These are phyloP conservation scores for Trichophyton mentagrophytes DNA, from an alignment of 2,329 filamentous ascomycete genomes.

Conservation along the genomic window DNA sequence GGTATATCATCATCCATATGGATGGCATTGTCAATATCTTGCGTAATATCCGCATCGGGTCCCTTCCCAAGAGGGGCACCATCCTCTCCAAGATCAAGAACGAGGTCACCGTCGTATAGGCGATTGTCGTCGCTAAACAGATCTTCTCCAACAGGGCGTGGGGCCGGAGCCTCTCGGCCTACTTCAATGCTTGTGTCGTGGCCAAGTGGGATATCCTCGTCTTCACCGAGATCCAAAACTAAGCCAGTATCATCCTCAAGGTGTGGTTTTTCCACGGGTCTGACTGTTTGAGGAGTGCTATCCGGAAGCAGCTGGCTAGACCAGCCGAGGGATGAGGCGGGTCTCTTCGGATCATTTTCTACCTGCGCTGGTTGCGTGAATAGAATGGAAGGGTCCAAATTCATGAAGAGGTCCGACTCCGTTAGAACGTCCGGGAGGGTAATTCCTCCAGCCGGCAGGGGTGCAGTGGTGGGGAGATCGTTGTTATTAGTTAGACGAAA, in stretches of 20 bases:
- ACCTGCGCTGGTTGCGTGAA: conserved; percentile 55
- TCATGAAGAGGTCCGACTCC: conserved; percentile 80
- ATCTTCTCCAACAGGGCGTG: conserved; percentile 46
- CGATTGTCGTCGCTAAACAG: conserved; percentile 49
- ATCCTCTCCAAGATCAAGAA: conserved; percentile 39
- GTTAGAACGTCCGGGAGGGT: conserved; percentile 87
- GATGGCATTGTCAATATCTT: conserved; percentile 48
- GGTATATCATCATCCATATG: conserved; percentile 44
- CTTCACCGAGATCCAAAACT: conserved; percentile 56
- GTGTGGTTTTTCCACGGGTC: conserved; percentile 38
- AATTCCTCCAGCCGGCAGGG: conserved; percentile 68
- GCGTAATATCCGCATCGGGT: conserved; percentile 26
- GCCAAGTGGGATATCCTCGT: conserved; percentile 55
- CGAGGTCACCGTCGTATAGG: conserved; percentile 40
- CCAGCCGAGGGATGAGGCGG: conserved; percentile 37
- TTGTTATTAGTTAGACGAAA: conserved; percentile 92
- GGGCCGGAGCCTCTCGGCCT: conserved; percentile 68
- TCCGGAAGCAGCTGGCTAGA: conserved; percentile 70
- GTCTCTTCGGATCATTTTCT: conserved; percentile 24
- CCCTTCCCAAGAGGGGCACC: conserved; percentile 32
- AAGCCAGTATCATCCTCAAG: conserved; percentile 58
- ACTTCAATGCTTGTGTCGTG: conserved; percentile 64
- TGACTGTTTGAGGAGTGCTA: conserved; percentile 47
- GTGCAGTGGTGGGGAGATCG: conserved; percentile 73
- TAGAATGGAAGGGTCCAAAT: conserved; percentile 68